A percentile compares a stretch with the other conserved stretches of the same genome.
These are phyloP conservation scores for Torulaspora microellipsoides DNA, from an alignment of 805 yeast genomes.

Conservation along the genomic window DNA sequence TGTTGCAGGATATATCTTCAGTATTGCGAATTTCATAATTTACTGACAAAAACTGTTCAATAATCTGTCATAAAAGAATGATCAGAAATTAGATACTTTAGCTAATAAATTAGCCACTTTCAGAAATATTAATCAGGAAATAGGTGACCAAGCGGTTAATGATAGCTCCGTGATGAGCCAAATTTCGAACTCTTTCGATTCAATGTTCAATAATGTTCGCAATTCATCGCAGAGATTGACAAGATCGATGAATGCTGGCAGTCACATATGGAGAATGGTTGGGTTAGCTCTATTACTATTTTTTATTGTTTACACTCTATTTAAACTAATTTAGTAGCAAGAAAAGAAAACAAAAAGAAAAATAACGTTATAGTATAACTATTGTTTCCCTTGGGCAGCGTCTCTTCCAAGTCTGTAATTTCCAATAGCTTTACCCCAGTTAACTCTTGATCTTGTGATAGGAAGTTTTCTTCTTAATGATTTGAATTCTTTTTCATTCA, in stretches of 20 bases:
- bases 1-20: conserved; percentile 3
- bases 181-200: conserved; percentile 48
- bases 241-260: conserved; percentile 55
- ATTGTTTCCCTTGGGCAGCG: conserved; percentile 46
- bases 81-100: conserved; percentile 54
- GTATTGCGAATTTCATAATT: not conserved
- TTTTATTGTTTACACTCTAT: conserved; percentile 53
- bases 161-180: conserved; percentile 41
- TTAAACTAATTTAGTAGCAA: conserved; percentile 40
- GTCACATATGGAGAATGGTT: conserved; percentile 55
- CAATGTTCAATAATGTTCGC: conserved; percentile 45
- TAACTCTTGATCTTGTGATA: conserved; percentile 82
- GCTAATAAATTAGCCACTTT: conserved; percentile 63
- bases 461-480: conserved; percentile 86
- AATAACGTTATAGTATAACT: not conserved
- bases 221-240: conserved; percentile 49
- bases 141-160: conserved; percentile 58
- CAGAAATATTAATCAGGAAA: conserved; percentile 62
- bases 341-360: not conserved
- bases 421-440: conserved; percentile 94
- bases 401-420: conserved; percentile 83
- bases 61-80: conserved; percentile 41
- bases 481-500: conserved; percentile 81
- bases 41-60: not conserved
- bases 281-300: conserved; percentile 51